phyloP scores from a whole-genome alignment of 768 basidiomycete species.

The Agrocybe pediades region DNA sequence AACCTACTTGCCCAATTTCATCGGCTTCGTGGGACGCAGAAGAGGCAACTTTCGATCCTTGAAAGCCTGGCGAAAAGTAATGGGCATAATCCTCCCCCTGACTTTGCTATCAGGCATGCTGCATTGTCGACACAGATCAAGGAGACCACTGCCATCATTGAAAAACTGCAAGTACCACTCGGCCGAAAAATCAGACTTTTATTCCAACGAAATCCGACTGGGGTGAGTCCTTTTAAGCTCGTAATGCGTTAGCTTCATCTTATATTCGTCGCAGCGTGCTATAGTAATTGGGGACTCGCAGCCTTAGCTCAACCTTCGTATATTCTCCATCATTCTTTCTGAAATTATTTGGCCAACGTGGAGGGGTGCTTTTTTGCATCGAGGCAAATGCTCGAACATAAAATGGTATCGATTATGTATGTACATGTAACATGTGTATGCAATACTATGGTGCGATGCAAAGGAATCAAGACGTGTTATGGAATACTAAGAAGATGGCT shows the following conservation, averaged over 20 bases:
- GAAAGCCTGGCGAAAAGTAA: not conserved
- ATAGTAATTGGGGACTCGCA: no score
- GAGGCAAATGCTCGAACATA: no score
- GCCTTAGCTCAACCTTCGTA: no score
- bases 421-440: no score
- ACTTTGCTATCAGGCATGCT: not conserved
- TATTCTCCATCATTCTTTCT: no score
- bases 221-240: not conserved
- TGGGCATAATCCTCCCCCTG: not conserved
- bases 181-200: not conserved
- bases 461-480: no score
- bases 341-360: no score
- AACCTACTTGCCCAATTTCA: slow-evolving; percentile 14
- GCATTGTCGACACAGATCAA: not conserved
- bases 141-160: not conserved
- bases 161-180: not conserved
- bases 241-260: not conserved
- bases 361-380: no score
- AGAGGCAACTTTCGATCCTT: slow-evolving; percentile 5
- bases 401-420: no score
- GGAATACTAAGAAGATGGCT: no score
- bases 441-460: no score
- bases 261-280: no score
- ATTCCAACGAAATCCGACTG: not conserved
- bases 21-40: slow-evolving; percentile 11